Base-by-base conservation (phyloP, 305 asterid genomes). In the Fraxinus latifolia region DNA sequence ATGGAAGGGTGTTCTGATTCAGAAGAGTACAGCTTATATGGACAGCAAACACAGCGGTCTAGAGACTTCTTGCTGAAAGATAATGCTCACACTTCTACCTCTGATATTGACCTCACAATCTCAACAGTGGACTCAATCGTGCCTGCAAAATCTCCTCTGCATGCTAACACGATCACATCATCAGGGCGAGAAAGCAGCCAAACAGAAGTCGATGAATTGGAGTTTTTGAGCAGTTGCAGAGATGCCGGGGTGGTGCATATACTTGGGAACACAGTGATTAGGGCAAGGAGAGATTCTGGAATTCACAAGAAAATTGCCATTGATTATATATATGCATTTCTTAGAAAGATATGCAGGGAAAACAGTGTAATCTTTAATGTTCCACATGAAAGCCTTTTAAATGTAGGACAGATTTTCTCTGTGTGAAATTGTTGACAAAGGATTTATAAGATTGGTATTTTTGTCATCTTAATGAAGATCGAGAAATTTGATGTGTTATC, bases 1-100 rank as follows among this genome's bases (percentile, higher is more conserved):
- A 94, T 95, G 98, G 99, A 95, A 78, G 97, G 98, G 36, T 94
- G 92, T 71, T 95, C 99, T 0, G 99, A 95, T 78, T 95, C 98
- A 0, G 99, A 95, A n/a, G 97, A 91, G 60, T 91, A 89, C 85
- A 92, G 99, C 76, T 77, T 93, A 23, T 89, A 92, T 2, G 98
- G 95, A 5, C 98, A 92, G 87, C 91, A 87, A 80, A 91, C 95
- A 14, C 93, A 83, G 79, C 93, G 83, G 70, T 92, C 98, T 3
- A 86, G 81, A 65, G 92, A 87, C 3, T 70, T 37, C 12, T 79
- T 88, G 12, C 21, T 88, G 81, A 89, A 83, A 58, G 89, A 88
- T 27, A 88, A 83, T 17, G 84, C 79, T 7, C 84, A 83, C 84
- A 81, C 89, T 0, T 88, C 86, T 4, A 37, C 88, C 1, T 84